Evolutionary conservation across 495 filamentous ascomycete genomes (phyloP), one percentile per base, ranked within the genome.

Genomic region (Collariella sp.): DNA sequence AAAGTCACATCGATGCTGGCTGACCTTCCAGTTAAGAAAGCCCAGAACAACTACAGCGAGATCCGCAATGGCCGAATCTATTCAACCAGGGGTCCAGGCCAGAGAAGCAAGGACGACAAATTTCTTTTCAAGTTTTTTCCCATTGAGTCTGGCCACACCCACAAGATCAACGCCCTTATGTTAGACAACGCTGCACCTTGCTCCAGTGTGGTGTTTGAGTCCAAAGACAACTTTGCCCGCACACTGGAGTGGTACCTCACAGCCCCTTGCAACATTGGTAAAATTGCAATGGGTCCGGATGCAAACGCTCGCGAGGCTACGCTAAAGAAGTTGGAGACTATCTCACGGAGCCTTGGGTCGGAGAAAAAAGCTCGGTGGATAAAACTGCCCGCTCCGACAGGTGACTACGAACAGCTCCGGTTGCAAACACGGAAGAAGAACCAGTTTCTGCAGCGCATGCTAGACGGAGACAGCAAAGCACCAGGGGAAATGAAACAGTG

Each of bases 101-200:
- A 29, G 16, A 7, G 1, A 16, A 46, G 51, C 16, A 42, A 33
- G 5, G 49, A 62, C 24, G 48, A 76, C 50, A 62, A 59, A n/a
- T 78, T 76, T 55, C 64, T 48, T 50, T 77, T 79, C 45, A 39
- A 13, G 16, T 71, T 74, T 49, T 75, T 72, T 40, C 50, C 61
- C 3, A 54, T 76, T 24, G 44, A 43, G 2, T 55, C 53, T 9
- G 43, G 62, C 12, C 63, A 77, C 48, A 67, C 72, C 39, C 50
- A 73, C 34, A 70, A 44, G 22, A 77, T 79, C 51, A 77, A 76
- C 54, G 42, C 45, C 6, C 61, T 76, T 13, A 45, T 77, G 13
- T 51, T 79, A 2, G 70, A 78, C 52, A 63, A 76, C 16, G 53
- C 54, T 3, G 46, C 35, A 6, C 22, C 9, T 16, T 67, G 60